phyloP scores from a whole-genome alignment of 176 grass and related monocot genomes.

The Eleusine indica region DNA sequence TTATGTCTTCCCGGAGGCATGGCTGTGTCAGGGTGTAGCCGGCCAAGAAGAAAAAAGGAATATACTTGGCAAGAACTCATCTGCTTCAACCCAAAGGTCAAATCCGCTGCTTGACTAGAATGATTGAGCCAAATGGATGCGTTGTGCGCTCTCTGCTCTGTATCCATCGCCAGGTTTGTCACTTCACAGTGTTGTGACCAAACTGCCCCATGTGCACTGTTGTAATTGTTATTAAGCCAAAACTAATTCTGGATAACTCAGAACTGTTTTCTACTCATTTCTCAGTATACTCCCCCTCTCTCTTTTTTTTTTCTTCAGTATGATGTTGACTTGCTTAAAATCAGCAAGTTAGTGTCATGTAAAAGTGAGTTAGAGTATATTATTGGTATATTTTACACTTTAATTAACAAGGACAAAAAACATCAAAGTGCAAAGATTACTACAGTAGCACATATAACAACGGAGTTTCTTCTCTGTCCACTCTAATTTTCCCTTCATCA shows the following conservation, averaged over 20 bases:
- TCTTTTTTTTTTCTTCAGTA: too few relatives aligned
- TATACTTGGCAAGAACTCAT: neutral
- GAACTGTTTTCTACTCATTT: too few relatives aligned
- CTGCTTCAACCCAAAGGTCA: conserved; percentile 19
- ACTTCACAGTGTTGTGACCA: neutral
- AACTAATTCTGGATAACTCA: neutral
- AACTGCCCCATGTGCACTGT: neutral
- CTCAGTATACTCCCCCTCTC: too few relatives aligned
- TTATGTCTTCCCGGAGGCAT: neutral
- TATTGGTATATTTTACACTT: too few relatives aligned
- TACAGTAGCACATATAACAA: too few relatives aligned
- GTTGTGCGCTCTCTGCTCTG: conserved; percentile 15
- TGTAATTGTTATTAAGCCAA: neutral
- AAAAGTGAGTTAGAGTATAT: too few relatives aligned
- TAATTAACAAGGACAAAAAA: too few relatives aligned
- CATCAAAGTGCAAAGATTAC: too few relatives aligned
- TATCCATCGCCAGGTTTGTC: conserved; percentile 37
- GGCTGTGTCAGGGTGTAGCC: conserved; percentile 31
- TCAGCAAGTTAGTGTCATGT: too few relatives aligned
- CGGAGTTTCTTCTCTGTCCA: too few relatives aligned
- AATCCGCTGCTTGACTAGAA: conserved; percentile 22
- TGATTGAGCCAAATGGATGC: conserved; percentile 47
- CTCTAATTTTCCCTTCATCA: too few relatives aligned
- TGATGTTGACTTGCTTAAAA: too few relatives aligned
- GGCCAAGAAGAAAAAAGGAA: neutral